Percentiles rank a stretch among this genome's conserved stretches.
phyloP scores from a whole-genome alignment of 2,329 filamentous ascomycete genomes.

The Apiospora rasikravindrae region DNA sequence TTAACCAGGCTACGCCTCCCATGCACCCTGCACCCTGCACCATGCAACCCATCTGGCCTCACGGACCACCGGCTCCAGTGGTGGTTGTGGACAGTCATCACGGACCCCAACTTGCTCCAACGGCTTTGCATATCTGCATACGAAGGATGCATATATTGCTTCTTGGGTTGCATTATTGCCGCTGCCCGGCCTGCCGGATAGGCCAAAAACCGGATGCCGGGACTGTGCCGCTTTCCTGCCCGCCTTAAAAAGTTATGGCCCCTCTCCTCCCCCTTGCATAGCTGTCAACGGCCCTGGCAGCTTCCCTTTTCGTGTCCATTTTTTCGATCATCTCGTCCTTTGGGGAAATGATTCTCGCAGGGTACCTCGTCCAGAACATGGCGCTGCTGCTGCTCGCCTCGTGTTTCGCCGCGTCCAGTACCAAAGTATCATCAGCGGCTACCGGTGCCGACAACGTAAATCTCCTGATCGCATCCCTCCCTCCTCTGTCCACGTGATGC shows the following conservation, averaged over 20 bases:
- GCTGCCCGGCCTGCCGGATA: not conserved
- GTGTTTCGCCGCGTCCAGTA: not conserved
- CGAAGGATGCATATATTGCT: not conserved
- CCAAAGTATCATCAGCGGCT: not conserved
- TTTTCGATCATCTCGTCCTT: not conserved
- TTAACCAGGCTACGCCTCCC: not conserved
- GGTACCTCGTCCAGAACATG: not conserved
- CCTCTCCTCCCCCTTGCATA: not conserved
- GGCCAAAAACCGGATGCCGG: not conserved
- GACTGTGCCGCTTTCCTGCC: not conserved
- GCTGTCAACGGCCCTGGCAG: not conserved
- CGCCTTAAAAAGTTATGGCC: not conserved
- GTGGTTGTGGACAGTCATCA: not conserved
- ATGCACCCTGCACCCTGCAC: not conserved
- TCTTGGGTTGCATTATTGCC: not conserved
- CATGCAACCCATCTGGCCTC: not conserved
- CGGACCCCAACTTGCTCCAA: not conserved
- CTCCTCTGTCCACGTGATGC: not conserved
- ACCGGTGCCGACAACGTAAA: not conserved
- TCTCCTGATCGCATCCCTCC: not conserved
- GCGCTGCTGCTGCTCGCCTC: not conserved
- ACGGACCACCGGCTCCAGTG: not conserved
- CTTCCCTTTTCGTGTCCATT: not conserved
- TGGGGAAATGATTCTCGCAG: not conserved
- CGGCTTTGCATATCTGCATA: not conserved